A percentile compares a stretch with the other conserved stretches of the same genome.
Conservation (phyloP, 768 basidiomycete species). For the Leccinum barrowsii region DNA sequence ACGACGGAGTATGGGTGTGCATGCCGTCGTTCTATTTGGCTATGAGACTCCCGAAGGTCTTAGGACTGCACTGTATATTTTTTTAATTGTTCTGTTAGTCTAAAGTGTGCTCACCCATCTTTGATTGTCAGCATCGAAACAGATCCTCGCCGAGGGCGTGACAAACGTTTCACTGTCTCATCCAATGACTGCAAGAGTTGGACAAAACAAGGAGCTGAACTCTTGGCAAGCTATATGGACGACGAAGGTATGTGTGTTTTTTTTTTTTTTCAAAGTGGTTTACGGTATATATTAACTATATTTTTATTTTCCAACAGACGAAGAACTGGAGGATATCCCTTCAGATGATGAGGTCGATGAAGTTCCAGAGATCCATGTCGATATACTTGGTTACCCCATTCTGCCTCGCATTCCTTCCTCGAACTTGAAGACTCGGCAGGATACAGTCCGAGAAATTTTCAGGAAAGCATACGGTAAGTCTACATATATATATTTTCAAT, state of each 20-base stretch:
- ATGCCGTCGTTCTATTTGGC: not conserved
- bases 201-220: not conserved
- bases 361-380: not conserved
- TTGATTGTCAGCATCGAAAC: not conserved
- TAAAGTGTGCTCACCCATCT: not conserved
- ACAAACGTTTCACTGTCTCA: not conserved
- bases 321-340: not conserved
- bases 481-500: not conserved
- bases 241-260: not conserved
- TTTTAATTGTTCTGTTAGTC: not conserved
- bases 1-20: not conserved
- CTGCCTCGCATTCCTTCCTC: not conserved
- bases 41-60: not conserved
- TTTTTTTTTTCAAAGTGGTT: not conserved
- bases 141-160: not conserved
- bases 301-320: not conserved
- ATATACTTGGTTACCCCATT: not conserved
- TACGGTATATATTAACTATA: not conserved
- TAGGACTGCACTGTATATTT: not conserved
- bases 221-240: not conserved
- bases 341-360: not conserved
- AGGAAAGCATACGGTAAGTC: not conserved
- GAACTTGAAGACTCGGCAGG: not conserved
- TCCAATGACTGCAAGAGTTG: not conserved
- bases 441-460: not conserved